These are phyloP conservation scores for Kluyveromyces nonfermentans DNA, from an alignment of 805 yeast genomes.

Conservation along the genomic window DNA sequence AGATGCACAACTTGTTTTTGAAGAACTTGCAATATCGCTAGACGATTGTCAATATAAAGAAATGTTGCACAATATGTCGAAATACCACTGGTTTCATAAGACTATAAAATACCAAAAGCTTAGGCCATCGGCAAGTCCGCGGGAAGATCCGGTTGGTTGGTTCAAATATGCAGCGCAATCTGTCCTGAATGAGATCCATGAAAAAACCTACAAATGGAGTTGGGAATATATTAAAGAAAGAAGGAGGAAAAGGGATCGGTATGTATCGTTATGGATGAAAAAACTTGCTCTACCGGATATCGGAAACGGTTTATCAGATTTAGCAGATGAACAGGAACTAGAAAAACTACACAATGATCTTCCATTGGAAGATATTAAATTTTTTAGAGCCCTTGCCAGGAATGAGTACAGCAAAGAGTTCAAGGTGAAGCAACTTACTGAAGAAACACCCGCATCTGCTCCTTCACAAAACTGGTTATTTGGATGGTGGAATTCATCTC, in stretches of 20 bases:
- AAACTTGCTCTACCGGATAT: slow-evolving; percentile 35
- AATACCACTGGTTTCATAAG: slow-evolving; percentile 66
- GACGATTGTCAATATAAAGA: slow-evolving; percentile 82
- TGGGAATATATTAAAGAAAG: slow-evolving; percentile 75
- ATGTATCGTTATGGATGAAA: slow-evolving; percentile 58
- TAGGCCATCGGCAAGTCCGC: slow-evolving; percentile 46
- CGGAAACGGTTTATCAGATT: slow-evolving; percentile 26
- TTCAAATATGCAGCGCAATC: slow-evolving; percentile 70
- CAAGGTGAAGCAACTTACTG: slow-evolving; percentile 13
- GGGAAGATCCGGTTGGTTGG: slow-evolving; percentile 74
- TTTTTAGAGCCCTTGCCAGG: slow-evolving; percentile 76
- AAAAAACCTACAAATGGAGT: slow-evolving; percentile 69
- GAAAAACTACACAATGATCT: slow-evolving; percentile 48
- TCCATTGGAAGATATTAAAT: slow-evolving; percentile 68
- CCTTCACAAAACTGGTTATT: slow-evolving; percentile 52
- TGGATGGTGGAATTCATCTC: slow-evolving; percentile 46
- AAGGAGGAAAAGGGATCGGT: slow-evolving; percentile 61
- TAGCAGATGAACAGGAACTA: slow-evolving; percentile 33
- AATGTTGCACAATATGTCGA: slow-evolving; percentile 69
- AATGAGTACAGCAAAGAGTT: slow-evolving; percentile 53
- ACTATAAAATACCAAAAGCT: slow-evolving; percentile 65
- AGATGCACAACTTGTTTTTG: slow-evolving; percentile 66
- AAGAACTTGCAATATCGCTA: slow-evolving; percentile 79
- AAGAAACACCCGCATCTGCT: slow-evolving; percentile 9
- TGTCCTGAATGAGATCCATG: slow-evolving; percentile 72